Evolutionary conservation across 2,329 filamentous ascomycete species (phyloP).

Genomic region (Penicillium sp.): DNA sequence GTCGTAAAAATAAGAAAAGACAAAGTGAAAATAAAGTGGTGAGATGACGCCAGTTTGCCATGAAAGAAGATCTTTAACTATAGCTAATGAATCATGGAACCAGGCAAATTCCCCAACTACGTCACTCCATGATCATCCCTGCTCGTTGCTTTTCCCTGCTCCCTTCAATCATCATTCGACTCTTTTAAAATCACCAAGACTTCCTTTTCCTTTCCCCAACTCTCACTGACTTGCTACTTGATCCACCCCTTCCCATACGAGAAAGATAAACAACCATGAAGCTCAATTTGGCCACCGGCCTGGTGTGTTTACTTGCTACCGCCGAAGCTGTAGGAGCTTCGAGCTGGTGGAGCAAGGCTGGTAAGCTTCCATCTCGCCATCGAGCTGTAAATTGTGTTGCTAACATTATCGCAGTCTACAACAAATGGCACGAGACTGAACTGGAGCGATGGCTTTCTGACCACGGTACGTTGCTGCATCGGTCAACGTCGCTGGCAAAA

Average conservation of each 20-base stretch:
- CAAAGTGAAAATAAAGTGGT: not conserved
- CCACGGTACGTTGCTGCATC: slow-evolving; percentile 50
- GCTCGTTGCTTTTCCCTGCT: slow-evolving; percentile 15
- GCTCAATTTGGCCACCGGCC: slow-evolving; percentile 62
- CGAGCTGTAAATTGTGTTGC: not conserved
- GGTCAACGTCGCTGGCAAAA: not conserved
- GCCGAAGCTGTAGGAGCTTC: slow-evolving; percentile 62
- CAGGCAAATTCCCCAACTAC: slow-evolving; percentile 26
- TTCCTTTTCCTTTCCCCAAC: not conserved
- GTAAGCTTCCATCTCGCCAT: slow-evolving; percentile 51
- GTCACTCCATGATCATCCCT: slow-evolving; percentile 33
- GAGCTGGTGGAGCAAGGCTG: slow-evolving; percentile 79
- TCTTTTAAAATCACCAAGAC: slow-evolving; percentile 6
- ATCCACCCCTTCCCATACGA: not conserved
- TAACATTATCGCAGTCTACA: slow-evolving; percentile 63
- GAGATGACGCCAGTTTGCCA: slow-evolving; percentile 10
- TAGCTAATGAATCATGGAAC: slow-evolving; percentile 26
- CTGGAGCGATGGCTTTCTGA: slow-evolving; percentile 95
- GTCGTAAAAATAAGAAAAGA: not conserved
- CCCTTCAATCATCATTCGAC: slow-evolving; percentile 7
- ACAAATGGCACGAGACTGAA: slow-evolving; percentile 98
- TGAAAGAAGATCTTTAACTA: slow-evolving; percentile 3
- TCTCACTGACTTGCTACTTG: not conserved
- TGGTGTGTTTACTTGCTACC: slow-evolving; percentile 67
- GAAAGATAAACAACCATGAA: slow-evolving; percentile 55